These are phyloP conservation scores for Physcomitrium patens DNA, from an alignment of 225 moss, liverwort and hornwort species.

Conservation along the genomic window DNA sequence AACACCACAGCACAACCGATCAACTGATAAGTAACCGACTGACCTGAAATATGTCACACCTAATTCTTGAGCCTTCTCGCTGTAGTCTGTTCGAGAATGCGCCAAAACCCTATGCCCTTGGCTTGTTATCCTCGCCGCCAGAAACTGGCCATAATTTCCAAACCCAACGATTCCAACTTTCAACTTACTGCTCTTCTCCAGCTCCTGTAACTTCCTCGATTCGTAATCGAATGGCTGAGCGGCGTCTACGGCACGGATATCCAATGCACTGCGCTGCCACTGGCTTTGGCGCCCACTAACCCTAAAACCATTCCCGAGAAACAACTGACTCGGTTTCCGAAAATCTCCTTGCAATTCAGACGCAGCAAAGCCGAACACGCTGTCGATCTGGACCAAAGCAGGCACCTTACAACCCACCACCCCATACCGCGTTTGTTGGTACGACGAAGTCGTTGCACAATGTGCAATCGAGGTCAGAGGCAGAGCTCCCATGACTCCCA, in stretches of 20 bases:
- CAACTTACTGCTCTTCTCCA: slow-evolving; percentile 67
- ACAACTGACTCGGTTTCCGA: slow-evolving; percentile 15
- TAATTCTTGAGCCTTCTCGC: slow-evolving; percentile 55
- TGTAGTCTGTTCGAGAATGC: slow-evolving; percentile 81
- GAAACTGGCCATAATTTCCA: slow-evolving; percentile 91
- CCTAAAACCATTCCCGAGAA: slow-evolving; percentile 32
- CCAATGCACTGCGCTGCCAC: slow-evolving; percentile 29
- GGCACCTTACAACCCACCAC: slow-evolving; percentile 19
- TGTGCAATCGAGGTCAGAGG: slow-evolving; percentile 14
- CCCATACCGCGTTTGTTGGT: slow-evolving; percentile 8
- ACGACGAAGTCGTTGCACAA: slow-evolving; percentile 11
- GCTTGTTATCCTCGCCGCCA: slow-evolving; percentile 75
- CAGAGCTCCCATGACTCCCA: slow-evolving; percentile 26
- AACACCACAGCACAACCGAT: background rate
- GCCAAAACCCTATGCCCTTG: slow-evolving; percentile 91
- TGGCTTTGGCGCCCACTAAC: slow-evolving; percentile 19
- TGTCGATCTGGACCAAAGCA: slow-evolving; percentile 15
- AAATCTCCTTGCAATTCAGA: slow-evolving; percentile 15
- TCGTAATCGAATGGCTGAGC: slow-evolving; percentile 95
- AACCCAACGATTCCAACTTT: slow-evolving; percentile 94
- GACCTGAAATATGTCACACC: slow-evolving; percentile 73
- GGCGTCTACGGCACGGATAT: slow-evolving; percentile 81
- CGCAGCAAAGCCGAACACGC: background rate
- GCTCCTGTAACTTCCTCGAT: slow-evolving; percentile 67
- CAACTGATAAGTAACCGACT: slow-evolving; percentile 8